These are phyloP conservation scores for Arthroderma sp. DNA, from an alignment of 2,329 filamentous ascomycete genomes.

Conservation along the genomic window DNA sequence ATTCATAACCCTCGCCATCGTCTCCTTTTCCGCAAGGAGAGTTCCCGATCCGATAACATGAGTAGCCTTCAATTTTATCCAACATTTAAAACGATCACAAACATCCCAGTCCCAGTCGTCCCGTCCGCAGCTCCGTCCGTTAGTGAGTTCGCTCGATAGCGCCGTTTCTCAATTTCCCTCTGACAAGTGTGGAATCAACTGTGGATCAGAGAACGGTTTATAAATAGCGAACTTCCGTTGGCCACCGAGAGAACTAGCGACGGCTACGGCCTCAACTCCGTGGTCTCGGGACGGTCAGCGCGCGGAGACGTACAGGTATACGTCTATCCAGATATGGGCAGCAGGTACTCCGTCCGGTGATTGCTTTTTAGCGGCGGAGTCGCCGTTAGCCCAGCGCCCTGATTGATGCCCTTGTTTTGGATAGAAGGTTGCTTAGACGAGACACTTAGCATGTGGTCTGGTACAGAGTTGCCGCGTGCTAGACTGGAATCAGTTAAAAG, in stretches of 20 bases:
- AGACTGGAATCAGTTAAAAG: background rate
- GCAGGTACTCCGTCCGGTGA: background rate
- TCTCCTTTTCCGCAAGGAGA: too few relatives aligned
- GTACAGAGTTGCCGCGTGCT: background rate
- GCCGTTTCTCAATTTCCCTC: background rate
- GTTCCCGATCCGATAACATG: background rate
- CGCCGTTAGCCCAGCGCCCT: background rate
- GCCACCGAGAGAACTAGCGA: background rate
- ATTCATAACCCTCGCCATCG: background rate
- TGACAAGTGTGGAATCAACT: background rate
- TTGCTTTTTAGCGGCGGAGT: constrained; percentile 3
- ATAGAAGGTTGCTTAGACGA: background rate
- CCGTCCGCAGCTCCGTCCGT: background rate
- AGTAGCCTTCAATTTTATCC: background rate
- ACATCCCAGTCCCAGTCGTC: background rate
- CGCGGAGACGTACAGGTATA: background rate
- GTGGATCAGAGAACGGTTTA: background rate
- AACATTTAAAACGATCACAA: background rate
- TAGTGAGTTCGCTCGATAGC: background rate
- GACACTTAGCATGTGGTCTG: background rate
- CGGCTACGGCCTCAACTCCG: constrained; percentile 4
- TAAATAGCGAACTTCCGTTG: background rate
- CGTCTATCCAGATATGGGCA: too few relatives aligned
- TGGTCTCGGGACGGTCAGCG: background rate
- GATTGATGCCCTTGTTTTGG: background rate